Percentiles rank a stretch among this genome's conserved stretches.
Evolutionary conservation across 768 basidiomycete species (phyloP).

Genomic region (Suillus fuscotomentosus): DNA sequence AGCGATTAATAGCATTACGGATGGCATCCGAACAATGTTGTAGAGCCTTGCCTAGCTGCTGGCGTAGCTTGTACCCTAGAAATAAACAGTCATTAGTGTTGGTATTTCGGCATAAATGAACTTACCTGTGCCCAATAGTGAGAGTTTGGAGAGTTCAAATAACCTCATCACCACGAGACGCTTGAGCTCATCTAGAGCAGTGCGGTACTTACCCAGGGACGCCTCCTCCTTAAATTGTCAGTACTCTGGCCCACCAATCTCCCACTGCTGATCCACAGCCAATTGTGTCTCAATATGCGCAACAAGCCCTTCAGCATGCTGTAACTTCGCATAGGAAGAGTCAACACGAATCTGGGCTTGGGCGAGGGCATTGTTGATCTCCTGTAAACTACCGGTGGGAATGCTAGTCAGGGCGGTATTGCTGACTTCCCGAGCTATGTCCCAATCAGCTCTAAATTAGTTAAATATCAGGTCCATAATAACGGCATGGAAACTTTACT

Average conservation of each 20-base stretch:
- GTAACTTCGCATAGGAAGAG: neutral
- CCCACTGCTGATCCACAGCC: neutral
- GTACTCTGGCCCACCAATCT: neutral
- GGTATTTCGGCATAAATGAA: neutral
- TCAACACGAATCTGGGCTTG: neutral
- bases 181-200: conserved; percentile 25
- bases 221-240: neutral
- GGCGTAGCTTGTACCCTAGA: conserved; percentile 10
- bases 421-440: neutral
- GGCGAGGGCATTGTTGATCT: neutral
- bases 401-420: neutral
- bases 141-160: conserved; percentile 29
- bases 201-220: neutral
- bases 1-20: conserved; percentile 10
- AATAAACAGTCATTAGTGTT: conserved; percentile 6
- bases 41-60: conserved; percentile 17
- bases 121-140: conserved; percentile 11
- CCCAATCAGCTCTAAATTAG: neutral
- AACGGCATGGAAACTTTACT: neutral
- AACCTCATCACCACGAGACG: conserved; percentile 28
- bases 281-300: neutral
- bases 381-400: neutral
- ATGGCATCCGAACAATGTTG: conserved; percentile 14
- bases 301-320: neutral
- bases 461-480: neutral